A percentile compares a stretch with the other conserved stretches of the same genome.
These are phyloP conservation scores for Coemansia sp. DNA, from an alignment of 192 early-diverging fungal genomes.

Conservation along the genomic window DNA sequence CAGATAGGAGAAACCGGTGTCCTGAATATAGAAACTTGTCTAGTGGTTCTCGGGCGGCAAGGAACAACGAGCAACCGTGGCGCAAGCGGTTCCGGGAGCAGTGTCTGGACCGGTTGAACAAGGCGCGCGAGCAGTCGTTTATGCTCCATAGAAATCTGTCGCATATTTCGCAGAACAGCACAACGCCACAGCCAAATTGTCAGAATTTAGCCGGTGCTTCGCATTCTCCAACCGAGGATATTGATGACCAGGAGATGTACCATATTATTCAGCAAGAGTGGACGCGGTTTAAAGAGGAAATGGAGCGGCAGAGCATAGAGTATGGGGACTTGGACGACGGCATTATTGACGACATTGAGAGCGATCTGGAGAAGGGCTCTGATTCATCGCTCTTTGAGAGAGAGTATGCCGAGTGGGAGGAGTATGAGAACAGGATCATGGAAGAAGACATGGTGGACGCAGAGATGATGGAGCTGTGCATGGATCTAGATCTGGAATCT, in stretches of 20 bases:
- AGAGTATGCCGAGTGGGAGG: constrained; percentile 43
- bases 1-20: constrained; percentile 1
- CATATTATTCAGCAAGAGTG: constrained; percentile 49
- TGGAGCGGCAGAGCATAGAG: constrained; percentile 43
- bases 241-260: constrained; percentile 41
- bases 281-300: constrained; percentile 39
- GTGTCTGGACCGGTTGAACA: constrained; percentile 37
- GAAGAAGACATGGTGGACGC: constrained; percentile 44
- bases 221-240: constrained; percentile 3
- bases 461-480: constrained; percentile 26
- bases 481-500: constrained; percentile 15
- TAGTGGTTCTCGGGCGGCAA: constrained; percentile 27
- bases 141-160: constrained; percentile 38
- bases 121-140: constrained; percentile 37
- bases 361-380: constrained; percentile 15
- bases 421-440: constrained; percentile 37
- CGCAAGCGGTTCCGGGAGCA: constrained; percentile 45
- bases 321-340: constrained; percentile 32
- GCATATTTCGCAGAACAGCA: constrained; percentile 4
- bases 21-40: constrained; percentile 42
- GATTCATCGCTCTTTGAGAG: neutral
- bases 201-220: neutral
- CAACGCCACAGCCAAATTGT: neutral
- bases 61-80: constrained; percentile 42
- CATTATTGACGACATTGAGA: constrained; percentile 41